Base-by-base conservation (phyloP, 306 rosid species). In the Trichosanthes truncata region DNA sequence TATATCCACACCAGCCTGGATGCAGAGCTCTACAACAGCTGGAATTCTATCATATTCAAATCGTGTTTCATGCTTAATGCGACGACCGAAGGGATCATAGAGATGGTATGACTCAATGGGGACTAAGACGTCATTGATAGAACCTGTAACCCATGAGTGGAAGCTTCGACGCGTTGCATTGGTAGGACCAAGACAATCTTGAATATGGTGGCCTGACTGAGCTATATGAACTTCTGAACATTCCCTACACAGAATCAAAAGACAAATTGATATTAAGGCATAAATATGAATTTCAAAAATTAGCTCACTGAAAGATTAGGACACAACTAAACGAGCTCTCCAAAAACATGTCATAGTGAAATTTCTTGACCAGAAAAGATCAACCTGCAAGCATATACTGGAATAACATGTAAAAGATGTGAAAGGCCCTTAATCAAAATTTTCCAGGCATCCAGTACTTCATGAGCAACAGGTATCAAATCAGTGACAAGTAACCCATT, bases 151-250 rank as follows among this genome's bases (percentile, higher is more conserved):
- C 97, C 98, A 95, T n/a, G 87, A 69, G 80, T 95, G 97, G 81
- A 85, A 87, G 86, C 98, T 89, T 74, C 81, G 89, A 51, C 97
- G 98, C 63, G 40, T 76, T 38, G 93, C 57, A 81, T 83, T 88
- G 46, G 87, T 56, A 62, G 83, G 75, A 45, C 98, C 97, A 4
- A 81, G 84, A 82, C 98, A 95, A 61, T 89, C 80, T 81, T 88
- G 89, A 79, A 95, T 90, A 77, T 18, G 80, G 88, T 92, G 98
- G 65, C 91, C 97, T 31, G 86, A 77, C 57, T 63, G 83, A 53
- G 90, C 93, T 71, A 92, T 96, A 82, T 92, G 93, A 80, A 95
- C 93, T 88, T 95, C 98, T 23, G 97, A 90, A 89, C 98, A 95
- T 83, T 95, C 96, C 76, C 97, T 92, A 87, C 60, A 73, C 76